A percentile compares a stretch with the other conserved stretches of the same genome.
These are phyloP conservation scores for Boechera retrofracta DNA, from an alignment of 345 rosid species.

Conservation along the genomic window DNA sequence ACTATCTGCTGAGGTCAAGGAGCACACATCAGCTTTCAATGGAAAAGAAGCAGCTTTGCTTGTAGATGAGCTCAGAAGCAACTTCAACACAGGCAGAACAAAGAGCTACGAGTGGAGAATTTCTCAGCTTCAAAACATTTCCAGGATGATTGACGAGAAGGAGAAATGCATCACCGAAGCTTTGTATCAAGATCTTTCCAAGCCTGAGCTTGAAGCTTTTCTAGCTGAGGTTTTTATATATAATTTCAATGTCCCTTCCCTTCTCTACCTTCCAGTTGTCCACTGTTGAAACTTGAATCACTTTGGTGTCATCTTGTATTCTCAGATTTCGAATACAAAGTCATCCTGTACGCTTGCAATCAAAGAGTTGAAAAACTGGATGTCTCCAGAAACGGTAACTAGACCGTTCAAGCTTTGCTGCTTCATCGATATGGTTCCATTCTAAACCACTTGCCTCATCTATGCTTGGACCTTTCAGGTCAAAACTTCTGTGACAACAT, in stretches of 20 bases:
- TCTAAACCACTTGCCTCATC: slow-evolving; percentile 24
- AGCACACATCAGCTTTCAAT: slow-evolving; percentile 38
- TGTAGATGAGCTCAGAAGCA: slow-evolving; percentile 55
- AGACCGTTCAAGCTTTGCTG: background rate
- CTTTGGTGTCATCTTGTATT: slow-evolving; percentile 14
- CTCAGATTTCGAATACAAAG: slow-evolving; percentile 63
- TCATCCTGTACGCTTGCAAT: slow-evolving; percentile 66
- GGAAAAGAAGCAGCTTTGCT: slow-evolving; percentile 54
- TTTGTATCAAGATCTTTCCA: slow-evolving; percentile 69
- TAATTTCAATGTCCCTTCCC: background rate
- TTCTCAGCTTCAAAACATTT: slow-evolving; percentile 63
- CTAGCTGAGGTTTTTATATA: slow-evolving; percentile 60
- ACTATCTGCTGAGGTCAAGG: slow-evolving; percentile 36
- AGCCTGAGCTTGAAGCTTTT: slow-evolving; percentile 69
- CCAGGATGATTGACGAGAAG: slow-evolving; percentile 70
- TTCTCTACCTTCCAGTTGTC: background rate
- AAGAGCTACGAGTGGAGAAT: slow-evolving; percentile 82
- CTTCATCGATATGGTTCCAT: slow-evolving; percentile 10
- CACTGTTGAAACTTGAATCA: slow-evolving; percentile 11
- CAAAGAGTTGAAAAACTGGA: slow-evolving; percentile 72
- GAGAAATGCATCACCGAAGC: slow-evolving; percentile 64
- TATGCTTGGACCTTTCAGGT: slow-evolving; percentile 53
- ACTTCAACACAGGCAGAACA: slow-evolving; percentile 65
- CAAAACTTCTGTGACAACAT: slow-evolving; percentile 67
- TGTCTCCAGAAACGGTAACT: slow-evolving; percentile 76